These are phyloP conservation scores for Nissolia schottii DNA, from an alignment of 306 rosid genomes.

Conservation along the genomic window DNA sequence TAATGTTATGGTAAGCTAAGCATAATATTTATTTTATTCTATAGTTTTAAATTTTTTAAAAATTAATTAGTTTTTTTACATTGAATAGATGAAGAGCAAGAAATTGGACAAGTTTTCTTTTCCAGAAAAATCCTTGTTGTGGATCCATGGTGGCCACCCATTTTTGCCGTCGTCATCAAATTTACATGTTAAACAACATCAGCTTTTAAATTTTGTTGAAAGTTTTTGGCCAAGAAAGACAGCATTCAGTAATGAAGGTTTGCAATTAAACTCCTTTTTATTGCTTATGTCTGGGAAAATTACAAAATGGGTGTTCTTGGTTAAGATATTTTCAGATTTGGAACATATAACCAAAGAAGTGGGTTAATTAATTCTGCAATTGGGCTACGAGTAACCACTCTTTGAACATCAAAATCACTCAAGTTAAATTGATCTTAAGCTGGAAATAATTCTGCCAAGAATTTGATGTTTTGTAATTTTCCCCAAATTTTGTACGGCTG, in stretches of 20 bases:
- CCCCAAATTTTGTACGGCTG: neutral
- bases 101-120: conserved; percentile 35
- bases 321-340: neutral
- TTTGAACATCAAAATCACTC: neutral
- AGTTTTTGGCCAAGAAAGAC: conserved; percentile 55
- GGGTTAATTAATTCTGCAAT: neutral
- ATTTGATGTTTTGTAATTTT: neutral
- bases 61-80: conserved; percentile 2
- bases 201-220: conserved; percentile 54
- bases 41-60: neutral
- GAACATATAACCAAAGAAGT: neutral
- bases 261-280: conserved; percentile 3
- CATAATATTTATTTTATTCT: neutral
- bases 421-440: neutral
- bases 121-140: conserved; percentile 64
- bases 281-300: neutral
- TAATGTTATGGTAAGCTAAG: conserved; percentile 53
- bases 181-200: conserved; percentile 51
- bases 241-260: conserved; percentile 45
- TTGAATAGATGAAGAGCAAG: conserved; percentile 47
- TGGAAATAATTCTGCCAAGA: neutral
- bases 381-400: neutral
- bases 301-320: neutral
- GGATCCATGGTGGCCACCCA: conserved; percentile 95
- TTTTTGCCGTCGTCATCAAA: conserved; percentile 51